Percentiles rank a stretch among this genome's conserved stretches.
These are phyloP conservation scores for Scheffersomyces lignosus DNA, from an alignment of 805 yeast species.

Conservation along the genomic window DNA sequence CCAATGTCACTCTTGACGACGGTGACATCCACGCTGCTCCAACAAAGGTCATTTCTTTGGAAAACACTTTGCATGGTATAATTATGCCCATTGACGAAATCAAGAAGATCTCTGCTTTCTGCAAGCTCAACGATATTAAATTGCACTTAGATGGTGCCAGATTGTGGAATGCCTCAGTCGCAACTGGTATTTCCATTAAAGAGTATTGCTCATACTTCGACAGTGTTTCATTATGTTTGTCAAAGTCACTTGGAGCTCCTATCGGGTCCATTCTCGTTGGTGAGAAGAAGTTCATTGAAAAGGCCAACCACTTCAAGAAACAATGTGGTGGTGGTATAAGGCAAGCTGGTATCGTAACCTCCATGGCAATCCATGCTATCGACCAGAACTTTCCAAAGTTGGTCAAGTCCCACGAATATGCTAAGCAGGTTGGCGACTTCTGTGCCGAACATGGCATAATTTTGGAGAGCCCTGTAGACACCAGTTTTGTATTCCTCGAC, in stretches of 20 bases:
- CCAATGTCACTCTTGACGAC: constrained; percentile 63
- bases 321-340: constrained; percentile 94
- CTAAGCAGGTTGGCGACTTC: constrained; percentile 53
- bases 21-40: constrained; percentile 90
- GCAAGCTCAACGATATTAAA: constrained; percentile 54
- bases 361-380: constrained; percentile 79
- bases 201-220: constrained; percentile 80
- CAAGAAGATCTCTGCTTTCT: constrained; percentile 66
- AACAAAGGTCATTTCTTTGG: constrained; percentile 79
- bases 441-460: constrained; percentile 54
- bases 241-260: constrained; percentile 92
- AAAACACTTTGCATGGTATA: constrained; percentile 85
- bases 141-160: constrained; percentile 96
- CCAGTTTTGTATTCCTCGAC: constrained; percentile 82
- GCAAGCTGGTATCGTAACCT: constrained; percentile 79
- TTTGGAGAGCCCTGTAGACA: constrained; percentile 73
- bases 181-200: constrained; percentile 62
- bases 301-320: constrained; percentile 83
- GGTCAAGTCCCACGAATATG: constrained; percentile 48
- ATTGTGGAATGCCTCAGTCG: constrained; percentile 85
- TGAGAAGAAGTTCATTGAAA: constrained; percentile 51
- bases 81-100: constrained; percentile 80
- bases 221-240: constrained; percentile 84
- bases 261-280: constrained; percentile 89
- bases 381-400: constrained; percentile 68